A percentile compares a stretch with the other conserved stretches of the same genome.
Evolutionary conservation across 495 filamentous ascomycete species (phyloP).

Genomic region (Parachaetomium inaequale): DNA sequence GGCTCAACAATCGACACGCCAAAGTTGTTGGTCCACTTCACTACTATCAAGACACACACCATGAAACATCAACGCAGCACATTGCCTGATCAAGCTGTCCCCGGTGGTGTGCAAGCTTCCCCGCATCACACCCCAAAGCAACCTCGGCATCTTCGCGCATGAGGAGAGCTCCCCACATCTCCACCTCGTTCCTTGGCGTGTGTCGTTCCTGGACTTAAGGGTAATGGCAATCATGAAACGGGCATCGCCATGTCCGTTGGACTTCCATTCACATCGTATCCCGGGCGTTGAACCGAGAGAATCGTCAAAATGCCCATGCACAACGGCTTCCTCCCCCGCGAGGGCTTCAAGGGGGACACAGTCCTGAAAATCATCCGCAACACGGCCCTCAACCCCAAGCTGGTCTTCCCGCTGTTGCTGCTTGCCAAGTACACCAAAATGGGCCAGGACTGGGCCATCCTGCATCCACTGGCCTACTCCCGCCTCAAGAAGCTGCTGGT

Average conservation of each 20-base stretch:
- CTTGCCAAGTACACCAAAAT: constrained; percentile 56
- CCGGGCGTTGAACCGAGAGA: background rate
- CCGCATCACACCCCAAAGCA: constrained; percentile 12
- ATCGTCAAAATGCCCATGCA: constrained; percentile 44
- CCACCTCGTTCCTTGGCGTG: constrained; percentile 8
- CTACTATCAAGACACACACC: too few species aligned
- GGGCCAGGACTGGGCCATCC: constrained; percentile 49
- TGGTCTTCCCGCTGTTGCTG: constrained; percentile 57
- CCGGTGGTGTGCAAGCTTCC: constrained; percentile 12
- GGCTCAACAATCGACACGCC: too few species aligned
- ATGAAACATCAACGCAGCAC: background rate
- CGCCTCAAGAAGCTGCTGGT: constrained; percentile 46
- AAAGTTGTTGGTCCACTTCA: too few species aligned
- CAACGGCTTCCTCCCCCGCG: constrained; percentile 46
- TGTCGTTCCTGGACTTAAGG: background rate
- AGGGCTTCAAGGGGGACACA: constrained; percentile 62
- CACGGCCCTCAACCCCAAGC: constrained; percentile 57
- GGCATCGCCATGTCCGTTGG: background rate
- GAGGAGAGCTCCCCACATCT: constrained; percentile 11
- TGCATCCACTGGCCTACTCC: constrained; percentile 48
- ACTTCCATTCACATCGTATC: background rate
- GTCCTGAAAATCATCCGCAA: constrained; percentile 50
- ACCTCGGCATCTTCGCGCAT: constrained; percentile 21
- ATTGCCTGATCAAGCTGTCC: background rate
- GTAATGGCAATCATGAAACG: background rate